Evolutionary conservation across 768 basidiomycete species (phyloP), one percentile per base, ranked within the genome.

Genomic region (Auricularia heimuer): DNA sequence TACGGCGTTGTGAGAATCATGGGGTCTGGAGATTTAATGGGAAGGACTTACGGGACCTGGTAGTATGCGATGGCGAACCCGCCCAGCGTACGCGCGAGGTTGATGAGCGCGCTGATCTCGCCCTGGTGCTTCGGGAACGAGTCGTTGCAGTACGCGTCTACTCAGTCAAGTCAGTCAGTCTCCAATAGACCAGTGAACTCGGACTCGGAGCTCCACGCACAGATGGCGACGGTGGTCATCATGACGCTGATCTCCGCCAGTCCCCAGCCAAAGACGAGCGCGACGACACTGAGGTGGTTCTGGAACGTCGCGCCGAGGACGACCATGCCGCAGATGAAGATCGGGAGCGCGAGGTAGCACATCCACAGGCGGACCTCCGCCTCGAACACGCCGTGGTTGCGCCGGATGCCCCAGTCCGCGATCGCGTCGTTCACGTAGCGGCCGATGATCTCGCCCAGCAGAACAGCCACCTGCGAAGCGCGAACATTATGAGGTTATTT

Each of bases 31-130:
- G 21, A 6, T 3, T 18, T 45, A 51, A 10, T 4, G 14, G 14
- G 11, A 1, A 1, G 18, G 10, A 51, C 47, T 16, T 18, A 51
- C 47, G 83, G 83, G 3, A 87, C 79, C 70, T 88, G 85, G 72
- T 83, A 88, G 72, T 83, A 87, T 1, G 86, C 83, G 24, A 88
- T 85, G 61, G 79, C 80, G 70, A 87, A 87, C 3, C 85, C 85
- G 44, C 84, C 85, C 21, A 86, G 75, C 1, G 75, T 77, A 58
- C 86, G 78, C 16, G 79, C 77, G 24, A 87, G 73, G 69, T 86
- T 88, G 67, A 87, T 74, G 29, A 87, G 74, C 0, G 83, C 82
- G 65, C 83, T 84, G 39, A 86, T 81, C 74, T 89, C 87, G 34
- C 87, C 87, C 75, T 78, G 77, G 51, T 77, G 74, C 35, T 70